A percentile compares a stretch with the other conserved stretches of the same genome.
Conservation (phyloP, 768 basidiomycete species). For the Cystofilobasidium macerans region DNA sequence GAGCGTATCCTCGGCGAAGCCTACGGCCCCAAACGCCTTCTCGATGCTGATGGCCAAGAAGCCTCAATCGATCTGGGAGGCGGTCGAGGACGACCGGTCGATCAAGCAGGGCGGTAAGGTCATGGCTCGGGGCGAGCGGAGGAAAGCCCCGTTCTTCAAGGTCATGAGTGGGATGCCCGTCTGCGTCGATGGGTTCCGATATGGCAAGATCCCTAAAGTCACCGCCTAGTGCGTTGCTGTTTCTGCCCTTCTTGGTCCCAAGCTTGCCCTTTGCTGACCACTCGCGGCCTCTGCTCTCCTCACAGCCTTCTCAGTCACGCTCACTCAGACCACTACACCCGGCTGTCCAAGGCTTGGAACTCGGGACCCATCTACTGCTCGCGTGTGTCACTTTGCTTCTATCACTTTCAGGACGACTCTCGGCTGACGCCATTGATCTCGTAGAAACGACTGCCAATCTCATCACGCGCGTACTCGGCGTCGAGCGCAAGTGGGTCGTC, state of each 20-base stretch:
- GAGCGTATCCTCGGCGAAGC: constrained; percentile 16
- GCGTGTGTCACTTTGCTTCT: constrained; percentile 31
- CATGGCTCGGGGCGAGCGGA: constrained; percentile 40
- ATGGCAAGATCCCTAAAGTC: constrained; percentile 78
- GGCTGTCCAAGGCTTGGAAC: constrained; percentile 75
- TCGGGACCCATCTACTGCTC: constrained; percentile 94
- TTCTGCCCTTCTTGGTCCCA: constrained; percentile 10
- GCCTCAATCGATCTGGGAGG: constrained; percentile 67
- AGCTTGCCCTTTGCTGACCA: not conserved
- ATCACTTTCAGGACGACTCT: not conserved
- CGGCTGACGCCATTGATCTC: not conserved
- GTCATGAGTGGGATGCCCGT: constrained; percentile 90
- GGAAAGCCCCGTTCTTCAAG: constrained; percentile 91
- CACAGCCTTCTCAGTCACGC: constrained; percentile 41
- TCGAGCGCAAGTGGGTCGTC: constrained; percentile 79
- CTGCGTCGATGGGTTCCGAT: constrained; percentile 93
- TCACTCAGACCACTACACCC: constrained; percentile 95
- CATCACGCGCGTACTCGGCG: constrained; percentile 79
- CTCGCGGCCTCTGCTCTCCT: not conserved
- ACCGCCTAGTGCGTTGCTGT: constrained; percentile 62
- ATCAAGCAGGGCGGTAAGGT: constrained; percentile 33
- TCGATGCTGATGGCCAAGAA: constrained; percentile 84
- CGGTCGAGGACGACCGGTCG: constrained; percentile 45
- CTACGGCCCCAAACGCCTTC: constrained; percentile 47
- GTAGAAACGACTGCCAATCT: constrained; percentile 74